Evolutionary conservation across 2,329 filamentous ascomycete species (phyloP).

Genomic region (Colletotrichum viniferum): DNA sequence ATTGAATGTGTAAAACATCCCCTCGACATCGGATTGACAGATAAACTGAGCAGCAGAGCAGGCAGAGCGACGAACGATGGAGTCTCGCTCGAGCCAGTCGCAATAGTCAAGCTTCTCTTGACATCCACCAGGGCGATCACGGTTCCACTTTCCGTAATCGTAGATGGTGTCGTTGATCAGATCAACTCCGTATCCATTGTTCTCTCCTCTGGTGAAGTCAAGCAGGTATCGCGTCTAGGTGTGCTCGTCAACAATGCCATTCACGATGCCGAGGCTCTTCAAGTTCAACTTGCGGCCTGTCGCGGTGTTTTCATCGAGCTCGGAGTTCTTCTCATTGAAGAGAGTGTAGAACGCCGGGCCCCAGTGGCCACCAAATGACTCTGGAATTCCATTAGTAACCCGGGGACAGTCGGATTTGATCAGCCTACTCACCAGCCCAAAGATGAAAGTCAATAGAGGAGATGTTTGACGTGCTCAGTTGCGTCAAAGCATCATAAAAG

Average conservation of each 20-base stretch:
- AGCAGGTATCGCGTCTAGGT: background rate
- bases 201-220: background rate
- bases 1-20: slow-evolving; percentile 44
- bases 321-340: background rate
- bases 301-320: background rate
- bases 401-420: background rate
- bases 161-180: slow-evolving; percentile 4
- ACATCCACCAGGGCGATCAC: background rate
- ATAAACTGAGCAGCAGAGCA: background rate
- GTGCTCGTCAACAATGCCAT: slow-evolving; percentile 26
- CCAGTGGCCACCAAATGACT: background rate
- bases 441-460: background rate
- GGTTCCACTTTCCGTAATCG: background rate
- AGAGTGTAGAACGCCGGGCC: background rate
- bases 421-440: background rate
- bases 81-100: background rate
- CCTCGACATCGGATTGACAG: slow-evolving; percentile 46
- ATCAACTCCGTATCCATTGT: background rate
- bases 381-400: background rate
- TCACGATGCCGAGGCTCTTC: slow-evolving; percentile 25
- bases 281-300: background rate
- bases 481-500: background rate
- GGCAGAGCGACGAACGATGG: background rate
- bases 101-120: slow-evolving; percentile 1
- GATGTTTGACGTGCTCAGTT: background rate